A percentile compares a stretch with the other conserved stretches of the same genome.
Conservation (phyloP, 2,329 filamentous ascomycete species). For the Fusarium sp. region DNA sequence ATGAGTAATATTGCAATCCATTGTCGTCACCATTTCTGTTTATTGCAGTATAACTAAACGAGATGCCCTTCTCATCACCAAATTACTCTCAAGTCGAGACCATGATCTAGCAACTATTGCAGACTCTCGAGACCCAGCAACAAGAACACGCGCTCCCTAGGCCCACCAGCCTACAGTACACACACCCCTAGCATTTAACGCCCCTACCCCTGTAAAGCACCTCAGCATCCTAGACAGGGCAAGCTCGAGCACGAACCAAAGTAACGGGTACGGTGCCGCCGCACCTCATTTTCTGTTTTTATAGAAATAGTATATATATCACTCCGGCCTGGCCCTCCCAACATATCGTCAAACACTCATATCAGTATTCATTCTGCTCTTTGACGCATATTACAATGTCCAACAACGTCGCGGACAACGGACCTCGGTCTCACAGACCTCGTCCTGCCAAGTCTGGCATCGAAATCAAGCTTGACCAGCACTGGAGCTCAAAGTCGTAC, state of each 20-base stretch:
- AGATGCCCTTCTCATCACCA: constrained; percentile 15
- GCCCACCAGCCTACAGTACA: constrained; percentile 11
- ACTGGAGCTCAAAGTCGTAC: constrained; percentile 67
- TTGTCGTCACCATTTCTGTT: background rate
- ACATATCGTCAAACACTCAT: constrained; percentile 22
- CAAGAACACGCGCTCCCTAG: constrained; percentile 27
- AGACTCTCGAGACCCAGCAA: constrained; percentile 32
- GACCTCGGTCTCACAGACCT: constrained; percentile 32
- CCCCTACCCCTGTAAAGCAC: constrained; percentile 36
- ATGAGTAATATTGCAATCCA: background rate
- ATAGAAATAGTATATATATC: constrained; percentile 41
- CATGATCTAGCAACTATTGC: constrained; percentile 32
- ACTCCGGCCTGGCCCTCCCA: constrained; percentile 26
- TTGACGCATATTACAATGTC: constrained; percentile 40
- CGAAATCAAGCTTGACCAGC: constrained; percentile 62
- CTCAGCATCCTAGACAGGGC: constrained; percentile 33
- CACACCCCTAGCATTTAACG: constrained; percentile 24
- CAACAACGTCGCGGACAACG: constrained; percentile 39
- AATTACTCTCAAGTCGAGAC: constrained; percentile 32
- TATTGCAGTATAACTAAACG: background rate
- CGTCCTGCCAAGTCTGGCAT: constrained; percentile 51
- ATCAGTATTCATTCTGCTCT: constrained; percentile 32
- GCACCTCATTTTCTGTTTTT: constrained; percentile 23
- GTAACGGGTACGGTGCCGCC: constrained; percentile 39
- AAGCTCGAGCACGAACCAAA: constrained; percentile 35